A percentile compares a stretch with the other conserved stretches of the same genome.
Conservation (phyloP, 2,329 filamentous ascomycete species). For the Aulographum hederae region DNA sequence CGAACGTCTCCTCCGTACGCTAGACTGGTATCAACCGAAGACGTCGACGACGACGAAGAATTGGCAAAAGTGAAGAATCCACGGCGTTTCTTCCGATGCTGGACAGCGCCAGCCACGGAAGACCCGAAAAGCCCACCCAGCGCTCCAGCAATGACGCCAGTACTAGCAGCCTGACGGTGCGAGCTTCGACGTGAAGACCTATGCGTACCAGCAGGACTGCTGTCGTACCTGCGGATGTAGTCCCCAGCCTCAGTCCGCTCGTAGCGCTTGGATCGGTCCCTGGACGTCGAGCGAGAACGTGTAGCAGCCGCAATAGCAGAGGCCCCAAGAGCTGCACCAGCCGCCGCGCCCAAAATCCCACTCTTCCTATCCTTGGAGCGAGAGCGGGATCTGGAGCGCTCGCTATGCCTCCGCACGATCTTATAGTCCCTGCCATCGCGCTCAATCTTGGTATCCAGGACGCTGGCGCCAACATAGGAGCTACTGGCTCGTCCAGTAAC, state of each 20-base stretch:
- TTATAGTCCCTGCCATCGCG: slow-evolving; percentile 17
- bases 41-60: slow-evolving; percentile 23
- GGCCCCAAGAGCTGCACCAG: slow-evolving; percentile 17
- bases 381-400: slow-evolving; percentile 23
- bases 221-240: neutral
- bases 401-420: slow-evolving; percentile 12
- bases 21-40: slow-evolving; percentile 20
- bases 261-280: neutral
- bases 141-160: neutral
- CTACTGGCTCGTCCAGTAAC: too few species aligned
- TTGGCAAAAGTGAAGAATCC: slow-evolving; percentile 32
- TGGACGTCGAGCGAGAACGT: neutral
- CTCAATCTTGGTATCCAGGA: slow-evolving; percentile 8
- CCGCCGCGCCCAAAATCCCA: slow-evolving; percentile 6
- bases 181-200: neutral
- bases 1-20: slow-evolving; percentile 21
- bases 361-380: slow-evolving; percentile 18
- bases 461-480: too few species aligned
- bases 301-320: slow-evolving; percentile 14
- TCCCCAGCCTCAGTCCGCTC: neutral
- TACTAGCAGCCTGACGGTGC: neutral
- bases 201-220: neutral
- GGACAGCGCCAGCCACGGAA: neutral
- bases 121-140: slow-evolving; percentile 5
- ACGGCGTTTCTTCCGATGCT: slow-evolving; percentile 20